These are phyloP conservation scores for Schwanniomyces occidentalis DNA, from an alignment of 805 yeast genomes.

Conservation along the genomic window DNA sequence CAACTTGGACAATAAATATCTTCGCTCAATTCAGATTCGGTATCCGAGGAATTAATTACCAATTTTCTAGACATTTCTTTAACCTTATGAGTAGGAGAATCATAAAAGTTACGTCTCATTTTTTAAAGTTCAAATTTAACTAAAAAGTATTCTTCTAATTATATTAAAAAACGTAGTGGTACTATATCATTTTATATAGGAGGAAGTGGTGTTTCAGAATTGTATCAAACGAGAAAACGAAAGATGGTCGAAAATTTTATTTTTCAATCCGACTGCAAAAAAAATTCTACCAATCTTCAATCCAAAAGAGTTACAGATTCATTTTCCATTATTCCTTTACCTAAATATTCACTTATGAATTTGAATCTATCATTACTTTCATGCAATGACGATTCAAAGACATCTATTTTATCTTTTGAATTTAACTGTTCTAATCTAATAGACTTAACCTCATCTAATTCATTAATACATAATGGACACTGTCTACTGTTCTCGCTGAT, in stretches of 20 bases:
- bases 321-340: constrained; percentile 79
- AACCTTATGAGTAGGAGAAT: too few species aligned
- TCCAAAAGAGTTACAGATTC: constrained; percentile 19
- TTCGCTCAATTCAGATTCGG: too few species aligned
- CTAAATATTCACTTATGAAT: constrained; percentile 77
- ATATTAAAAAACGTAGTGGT: too few species aligned
- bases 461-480: constrained; percentile 81
- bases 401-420: constrained; percentile 59
- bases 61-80: too few species aligned
- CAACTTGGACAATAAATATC: constrained; percentile 10
- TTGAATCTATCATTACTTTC: constrained; percentile 65
- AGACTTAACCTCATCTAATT: constrained; percentile 63
- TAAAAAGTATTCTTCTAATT: too few species aligned
- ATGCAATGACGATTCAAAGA: constrained; percentile 58
- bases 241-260: background rate
- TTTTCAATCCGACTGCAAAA: constrained; percentile 6
- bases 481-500: constrained; percentile 12
- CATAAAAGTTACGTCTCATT: too few species aligned
- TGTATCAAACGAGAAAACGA: constrained; percentile 3
- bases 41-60: too few species aligned
- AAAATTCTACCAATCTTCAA: constrained; percentile 1
- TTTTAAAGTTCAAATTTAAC: too few species aligned
- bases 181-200: too few species aligned
- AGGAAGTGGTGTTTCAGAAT: constrained; percentile 5
- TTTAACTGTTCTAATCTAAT: constrained; percentile 61